Evolutionary conservation across 2,329 filamentous ascomycete genomes (phyloP), one percentile per base, ranked within the genome.

Genomic region (Orbilia oligospora): DNA sequence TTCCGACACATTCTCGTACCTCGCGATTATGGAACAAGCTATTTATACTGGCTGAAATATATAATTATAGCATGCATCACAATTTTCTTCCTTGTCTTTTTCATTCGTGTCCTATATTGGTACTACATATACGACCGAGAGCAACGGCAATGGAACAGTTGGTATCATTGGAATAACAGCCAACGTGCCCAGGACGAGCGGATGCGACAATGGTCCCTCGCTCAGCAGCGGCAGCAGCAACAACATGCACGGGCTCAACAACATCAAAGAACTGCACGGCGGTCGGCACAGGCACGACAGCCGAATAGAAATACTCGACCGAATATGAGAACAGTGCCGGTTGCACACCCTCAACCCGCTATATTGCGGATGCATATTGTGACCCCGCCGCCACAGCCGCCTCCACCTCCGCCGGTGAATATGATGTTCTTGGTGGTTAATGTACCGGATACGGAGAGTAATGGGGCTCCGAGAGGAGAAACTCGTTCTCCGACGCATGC

Each of bases 351-450:
- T 14, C 71, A 68, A 22, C 71, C 71, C 8, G 71, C 71, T 1
- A 27, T 68, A 16, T 36, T 75, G 20, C 53, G 71, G 27, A 75
- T 69, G 71, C 64, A 68, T 69, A 55, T 75, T 30, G n/a, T 48
- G 3, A 22, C 49, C 3, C 49, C 56, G n/a, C 48, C 70, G 2
- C 70, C 24, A 5, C 61, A 27, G 9, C 64, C 71, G 8, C 55
- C 71, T 12, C 71, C 71, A 27, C 71, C 51, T 12, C 71, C 63
- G 12, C 63, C 71, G 10, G 49, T 68, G 1, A 75, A 68, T 36
- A 16, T 75, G 27, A 64, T 53, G 20, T 64, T 75, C 18, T 20
- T 75, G 22, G 22, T 75, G 44, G 71, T 75, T 18, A 75, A 73
- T 61, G 70, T 67, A 12, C 70, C 70, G 5, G 66, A 58, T 66